Evolutionary conservation across 768 basidiomycete species (phyloP), one percentile per base, ranked within the genome.

Genomic region (Serpula lacrymans): DNA sequence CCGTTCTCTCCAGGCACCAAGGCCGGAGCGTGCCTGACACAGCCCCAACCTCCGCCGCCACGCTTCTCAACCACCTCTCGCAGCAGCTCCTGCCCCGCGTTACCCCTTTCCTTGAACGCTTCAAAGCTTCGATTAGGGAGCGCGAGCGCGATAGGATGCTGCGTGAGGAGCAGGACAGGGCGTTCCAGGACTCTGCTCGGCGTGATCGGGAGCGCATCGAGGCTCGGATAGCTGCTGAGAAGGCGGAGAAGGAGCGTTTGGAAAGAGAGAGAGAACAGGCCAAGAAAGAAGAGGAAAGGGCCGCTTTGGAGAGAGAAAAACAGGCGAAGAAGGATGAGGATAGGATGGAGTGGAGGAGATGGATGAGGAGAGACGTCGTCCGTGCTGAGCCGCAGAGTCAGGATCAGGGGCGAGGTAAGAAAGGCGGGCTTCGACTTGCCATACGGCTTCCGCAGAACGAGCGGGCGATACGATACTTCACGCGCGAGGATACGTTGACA

Each of bases 1-100:
- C 89, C 12, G 78, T 97, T 31, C 72, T 98, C 16, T 88, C 92
- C 1, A 83, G 91, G 2, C 85, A 96, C 51, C 79, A 88, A 51
- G 92, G 92, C 8, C 64, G 70, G 9, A 67, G 75, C 5, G 58
- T 67, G 11, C 71, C 78, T 2, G 64, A 70, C 11, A 60, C 65
- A 10, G 73, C 65, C 1, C 71, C 75, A 0, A 89, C 92, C 1
- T 78, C 88, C 3, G 71, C 88, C 0, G 51, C 70, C 2, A 68
- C 75, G 1, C 75, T 97, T 14, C 56, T 75, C 6, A 65, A 75
- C 5, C 87, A 94, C 51, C 71, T 98, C 1, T 70, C 73, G 14
- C 71, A 71, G 7, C 75, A 82, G 30, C 74, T 98, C 34, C 64
- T 97, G 1, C 93, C 94, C 0, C 88, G 93, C 16, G 82, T 91